phyloP scores from a whole-genome alignment of 495 filamentous ascomycete species.

The Tricharina praecox region DNA sequence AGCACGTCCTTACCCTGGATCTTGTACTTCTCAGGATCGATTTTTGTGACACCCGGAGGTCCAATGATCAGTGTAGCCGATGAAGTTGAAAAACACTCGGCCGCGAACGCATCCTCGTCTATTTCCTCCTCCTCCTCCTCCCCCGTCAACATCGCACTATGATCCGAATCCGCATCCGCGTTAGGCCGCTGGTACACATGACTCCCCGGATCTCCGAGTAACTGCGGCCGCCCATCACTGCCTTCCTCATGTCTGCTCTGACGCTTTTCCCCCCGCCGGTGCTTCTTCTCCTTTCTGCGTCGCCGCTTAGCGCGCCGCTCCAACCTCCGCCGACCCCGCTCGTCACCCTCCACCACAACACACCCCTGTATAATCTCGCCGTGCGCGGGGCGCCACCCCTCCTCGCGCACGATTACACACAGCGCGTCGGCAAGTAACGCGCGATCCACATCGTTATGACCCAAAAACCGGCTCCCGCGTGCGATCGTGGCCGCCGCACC shows the following conservation, averaged over 20 bases:
- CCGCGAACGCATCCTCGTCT: background rate
- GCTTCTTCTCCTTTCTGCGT: conserved; percentile 2
- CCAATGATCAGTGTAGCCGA: conserved; percentile 1
- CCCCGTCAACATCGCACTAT: no score
- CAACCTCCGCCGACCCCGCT: conserved; percentile 8
- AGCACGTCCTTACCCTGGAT: no score
- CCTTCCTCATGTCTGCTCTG: no score
- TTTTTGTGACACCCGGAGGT: background rate
- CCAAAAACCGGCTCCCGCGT: conserved; percentile 20
- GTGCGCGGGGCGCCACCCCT: conserved; percentile 26
- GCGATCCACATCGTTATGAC: conserved; percentile 21
- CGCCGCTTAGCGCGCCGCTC: conserved; percentile 1
- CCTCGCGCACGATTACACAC: conserved; percentile 28
- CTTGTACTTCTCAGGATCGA: conserved; percentile 15
- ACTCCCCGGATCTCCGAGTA: background rate
- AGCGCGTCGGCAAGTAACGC: conserved; percentile 25
- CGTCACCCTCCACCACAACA: conserved; percentile 11
- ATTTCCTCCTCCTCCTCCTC: background rate
- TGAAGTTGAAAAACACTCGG: background rate
- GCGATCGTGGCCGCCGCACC: conserved; percentile 26
- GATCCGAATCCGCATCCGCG: background rate
- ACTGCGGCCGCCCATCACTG: no score
- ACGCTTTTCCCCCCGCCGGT: background rate
- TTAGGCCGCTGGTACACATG: background rate
- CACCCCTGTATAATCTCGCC: conserved; percentile 25